Conservation (phyloP, 108 stramenopile species). For the Nitzschia sp. region DNA sequence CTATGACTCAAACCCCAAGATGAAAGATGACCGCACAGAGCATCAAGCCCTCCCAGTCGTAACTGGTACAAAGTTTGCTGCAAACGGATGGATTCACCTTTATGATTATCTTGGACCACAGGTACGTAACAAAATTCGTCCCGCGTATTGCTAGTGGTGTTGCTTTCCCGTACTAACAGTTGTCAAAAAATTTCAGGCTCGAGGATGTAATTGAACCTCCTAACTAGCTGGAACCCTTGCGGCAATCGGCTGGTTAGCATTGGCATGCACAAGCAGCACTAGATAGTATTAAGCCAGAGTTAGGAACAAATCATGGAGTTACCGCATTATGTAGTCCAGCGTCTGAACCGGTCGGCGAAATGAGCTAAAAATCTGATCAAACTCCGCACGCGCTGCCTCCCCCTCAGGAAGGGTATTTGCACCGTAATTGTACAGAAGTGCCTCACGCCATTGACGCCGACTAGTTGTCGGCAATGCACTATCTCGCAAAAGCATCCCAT, state of each 20-base stretch:
- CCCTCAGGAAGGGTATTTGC: conserved; percentile 66
- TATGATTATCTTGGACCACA: conserved; percentile 58
- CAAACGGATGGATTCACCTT: conserved; percentile 88
- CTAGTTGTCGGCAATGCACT: conserved; percentile 51
- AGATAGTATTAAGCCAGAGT: too few relatives aligned
- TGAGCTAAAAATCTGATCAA: conserved; percentile 15
- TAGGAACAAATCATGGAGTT: not conserved
- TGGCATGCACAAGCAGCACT: too few relatives aligned
- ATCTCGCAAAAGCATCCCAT: conserved; percentile 41
- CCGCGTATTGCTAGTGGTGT: not conserved
- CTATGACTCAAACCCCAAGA: conserved; percentile 49
- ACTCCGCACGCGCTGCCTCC: conserved; percentile 40
- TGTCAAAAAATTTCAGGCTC: not conserved
- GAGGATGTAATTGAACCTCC: not conserved
- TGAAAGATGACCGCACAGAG: conserved; percentile 59
- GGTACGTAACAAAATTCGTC: not conserved
- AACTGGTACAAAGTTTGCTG: conserved; percentile 79
- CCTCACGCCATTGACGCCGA: conserved; percentile 70
- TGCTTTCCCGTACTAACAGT: too few relatives aligned
- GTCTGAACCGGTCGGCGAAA: conserved; percentile 2
- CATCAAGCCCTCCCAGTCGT: conserved; percentile 84
- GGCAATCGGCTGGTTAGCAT: too few relatives aligned
- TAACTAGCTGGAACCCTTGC: too few relatives aligned
- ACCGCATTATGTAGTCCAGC: conserved; percentile 7
- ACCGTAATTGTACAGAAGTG: conserved; percentile 74